Evolutionary conservation across 2,329 filamentous ascomycete genomes (phyloP).

Genomic region (Exophiala oligosperma): DNA sequence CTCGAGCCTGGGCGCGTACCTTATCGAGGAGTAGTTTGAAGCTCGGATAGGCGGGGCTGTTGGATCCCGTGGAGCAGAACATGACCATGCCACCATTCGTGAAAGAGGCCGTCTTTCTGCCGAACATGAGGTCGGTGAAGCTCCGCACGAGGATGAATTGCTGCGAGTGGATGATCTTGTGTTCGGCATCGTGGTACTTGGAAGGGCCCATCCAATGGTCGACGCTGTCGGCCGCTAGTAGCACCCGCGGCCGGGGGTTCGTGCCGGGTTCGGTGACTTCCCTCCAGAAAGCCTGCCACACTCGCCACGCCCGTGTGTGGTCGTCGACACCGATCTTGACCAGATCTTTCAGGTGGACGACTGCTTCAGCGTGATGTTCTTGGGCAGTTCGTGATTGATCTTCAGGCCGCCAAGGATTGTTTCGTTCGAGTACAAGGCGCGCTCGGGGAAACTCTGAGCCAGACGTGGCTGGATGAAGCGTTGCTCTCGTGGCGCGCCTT

Average conservation of each 20-base stretch:
- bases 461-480: constrained; percentile 79
- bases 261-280: constrained; percentile 64
- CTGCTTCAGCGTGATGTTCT: constrained; percentile 58
- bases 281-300: constrained; percentile 77
- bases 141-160: constrained; percentile 74
- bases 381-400: constrained; percentile 55
- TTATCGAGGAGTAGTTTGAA: constrained; percentile 67
- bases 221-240: constrained; percentile 77
- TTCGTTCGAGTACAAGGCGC: constrained; percentile 71
- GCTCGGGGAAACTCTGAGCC: constrained; percentile 70
- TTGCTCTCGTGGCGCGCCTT: constrained; percentile 34
- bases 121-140: constrained; percentile 72
- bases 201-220: constrained; percentile 77
- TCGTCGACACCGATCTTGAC: constrained; percentile 70
- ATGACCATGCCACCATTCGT: constrained; percentile 78
- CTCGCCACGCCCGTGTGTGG: constrained; percentile 73
- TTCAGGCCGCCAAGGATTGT: constrained; percentile 58
- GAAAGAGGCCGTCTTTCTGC: constrained; percentile 50
- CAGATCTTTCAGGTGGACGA: constrained; percentile 65
- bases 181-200: constrained; percentile 71
- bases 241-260: constrained; percentile 59
- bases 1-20: constrained; percentile 43
- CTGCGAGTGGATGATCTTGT: constrained; percentile 78
- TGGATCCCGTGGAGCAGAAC: constrained; percentile 71
- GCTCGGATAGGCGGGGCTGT: constrained; percentile 63